Evolutionary conservation across 257 asterid species (phyloP).

Genomic region (Dorcoceras hygrometricum): DNA sequence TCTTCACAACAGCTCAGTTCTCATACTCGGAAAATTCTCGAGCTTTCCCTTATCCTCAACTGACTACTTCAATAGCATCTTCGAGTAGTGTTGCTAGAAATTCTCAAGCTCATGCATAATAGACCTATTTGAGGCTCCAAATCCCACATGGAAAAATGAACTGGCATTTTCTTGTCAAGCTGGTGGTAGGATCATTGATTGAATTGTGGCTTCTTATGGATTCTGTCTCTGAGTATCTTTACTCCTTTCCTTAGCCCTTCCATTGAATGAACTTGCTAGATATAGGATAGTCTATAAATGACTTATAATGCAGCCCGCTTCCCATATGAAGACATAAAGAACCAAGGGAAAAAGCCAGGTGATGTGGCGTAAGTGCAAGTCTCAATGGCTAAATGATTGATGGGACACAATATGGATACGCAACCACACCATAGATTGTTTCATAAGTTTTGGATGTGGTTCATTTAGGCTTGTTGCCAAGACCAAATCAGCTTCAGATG

Average conservation of each 20-base stretch:
- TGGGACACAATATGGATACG: slow-evolving; percentile 63
- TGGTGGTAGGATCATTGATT: slow-evolving; percentile 51
- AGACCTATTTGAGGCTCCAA: slow-evolving; percentile 56
- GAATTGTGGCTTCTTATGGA: slow-evolving; percentile 60
- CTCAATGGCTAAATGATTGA: slow-evolving; percentile 72
- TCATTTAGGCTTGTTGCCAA: slow-evolving; percentile 77
- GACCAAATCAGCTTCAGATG: slow-evolving; percentile 73
- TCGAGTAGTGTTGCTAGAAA: slow-evolving; percentile 70
- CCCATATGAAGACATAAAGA: slow-evolving; percentile 65
- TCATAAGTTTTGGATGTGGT: slow-evolving; percentile 88
- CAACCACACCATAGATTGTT: slow-evolving; percentile 80
- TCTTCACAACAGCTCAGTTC: too few species aligned
- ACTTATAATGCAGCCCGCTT: slow-evolving; percentile 68
- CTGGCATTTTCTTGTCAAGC: slow-evolving; percentile 37
- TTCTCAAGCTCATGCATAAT: slow-evolving; percentile 76
- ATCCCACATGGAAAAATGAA: slow-evolving; percentile 59
- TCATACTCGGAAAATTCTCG: slow-evolving; percentile 35
- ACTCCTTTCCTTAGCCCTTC: slow-evolving; percentile 84
- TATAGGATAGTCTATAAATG: slow-evolving; percentile 62
- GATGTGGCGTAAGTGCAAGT: slow-evolving; percentile 76
- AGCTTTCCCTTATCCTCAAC: slow-evolving; percentile 56
- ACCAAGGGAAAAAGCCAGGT: slow-evolving; percentile 73
- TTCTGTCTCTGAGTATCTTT: slow-evolving; percentile 68
- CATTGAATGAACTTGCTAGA: slow-evolving; percentile 66
- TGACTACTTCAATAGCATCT: slow-evolving; percentile 54